Evolutionary conservation across 2,329 filamentous ascomycete species (phyloP).

Genomic region (Mollisiaceae sp.): DNA sequence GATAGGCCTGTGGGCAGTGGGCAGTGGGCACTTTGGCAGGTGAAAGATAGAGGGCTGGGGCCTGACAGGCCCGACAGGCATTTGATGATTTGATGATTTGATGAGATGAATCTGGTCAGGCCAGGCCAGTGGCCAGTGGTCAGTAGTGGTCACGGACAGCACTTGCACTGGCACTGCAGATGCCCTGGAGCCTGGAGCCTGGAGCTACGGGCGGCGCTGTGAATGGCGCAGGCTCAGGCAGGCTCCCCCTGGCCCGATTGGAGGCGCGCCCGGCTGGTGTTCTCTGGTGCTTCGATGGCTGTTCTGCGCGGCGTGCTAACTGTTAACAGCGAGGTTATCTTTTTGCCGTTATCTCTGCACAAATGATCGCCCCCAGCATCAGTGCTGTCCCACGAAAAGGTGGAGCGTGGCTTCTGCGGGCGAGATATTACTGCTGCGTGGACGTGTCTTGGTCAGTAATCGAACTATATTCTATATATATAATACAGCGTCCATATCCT

Average conservation of each 20-base stretch:
- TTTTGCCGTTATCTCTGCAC: slow-evolving; percentile 19
- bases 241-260: slow-evolving; percentile 6
- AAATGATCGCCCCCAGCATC: slow-evolving; percentile 12
- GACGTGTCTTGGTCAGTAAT: not conserved
- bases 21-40: not conserved
- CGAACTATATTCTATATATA: not conserved
- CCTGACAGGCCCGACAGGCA: too few relatives aligned
- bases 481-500: not conserved
- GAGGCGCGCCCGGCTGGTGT: not conserved
- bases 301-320: slow-evolving; percentile 5
- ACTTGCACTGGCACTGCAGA: too few relatives aligned
- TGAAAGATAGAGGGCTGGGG: not conserved
- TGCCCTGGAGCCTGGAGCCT: too few relatives aligned
- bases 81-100: too few relatives aligned
- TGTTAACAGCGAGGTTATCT: not conserved
- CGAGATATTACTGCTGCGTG: not conserved
- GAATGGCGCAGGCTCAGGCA: not conserved
- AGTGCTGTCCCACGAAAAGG: not conserved
- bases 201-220: not conserved
- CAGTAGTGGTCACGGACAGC: too few relatives aligned
- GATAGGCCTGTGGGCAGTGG: not conserved
- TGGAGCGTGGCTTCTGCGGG: not conserved
- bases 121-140: too few relatives aligned
- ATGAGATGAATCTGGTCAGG: too few relatives aligned
- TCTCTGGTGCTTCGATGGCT: slow-evolving; percentile 17